Evolutionary conservation across 2,329 filamentous ascomycete genomes (phyloP).

Genomic region (Fusarium coffeatum): DNA sequence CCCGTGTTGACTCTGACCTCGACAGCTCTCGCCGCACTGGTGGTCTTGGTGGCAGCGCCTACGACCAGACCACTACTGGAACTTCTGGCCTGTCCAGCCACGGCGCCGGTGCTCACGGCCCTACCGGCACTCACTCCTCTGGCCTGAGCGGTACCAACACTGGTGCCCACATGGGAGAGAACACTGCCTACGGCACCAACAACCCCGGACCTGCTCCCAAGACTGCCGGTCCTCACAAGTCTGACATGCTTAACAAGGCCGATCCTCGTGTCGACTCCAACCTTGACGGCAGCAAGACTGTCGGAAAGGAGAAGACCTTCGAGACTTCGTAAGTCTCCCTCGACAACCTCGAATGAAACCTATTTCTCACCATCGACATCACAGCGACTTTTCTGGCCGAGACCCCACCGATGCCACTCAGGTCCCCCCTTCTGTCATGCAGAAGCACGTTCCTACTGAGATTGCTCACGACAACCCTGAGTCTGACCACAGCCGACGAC

Average conservation of each 20-base stretch:
- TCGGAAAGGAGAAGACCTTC: slow-evolving; percentile 64
- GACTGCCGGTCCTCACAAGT: slow-evolving; percentile 60
- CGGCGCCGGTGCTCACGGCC: slow-evolving; percentile 28
- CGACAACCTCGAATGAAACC: slow-evolving; percentile 4
- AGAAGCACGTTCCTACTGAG: slow-evolving; percentile 58
- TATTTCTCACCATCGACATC: slow-evolving; percentile 24
- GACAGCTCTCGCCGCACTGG: slow-evolving; percentile 48
- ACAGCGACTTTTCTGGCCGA: slow-evolving; percentile 42
- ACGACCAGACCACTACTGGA: slow-evolving; percentile 26
- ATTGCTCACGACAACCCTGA: slow-evolving; percentile 58
- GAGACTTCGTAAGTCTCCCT: slow-evolving; percentile 52
- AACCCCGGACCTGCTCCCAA: slow-evolving; percentile 46
- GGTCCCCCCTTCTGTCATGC: slow-evolving; percentile 66
- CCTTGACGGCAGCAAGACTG: slow-evolving; percentile 57
- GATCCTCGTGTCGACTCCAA: slow-evolving; percentile 67
- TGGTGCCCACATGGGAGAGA: slow-evolving; percentile 10
- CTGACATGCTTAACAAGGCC: slow-evolving; percentile 60
- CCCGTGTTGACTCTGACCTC: slow-evolving; percentile 65
- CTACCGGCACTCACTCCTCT: slow-evolving; percentile 28
- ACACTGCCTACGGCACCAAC: slow-evolving; percentile 50
- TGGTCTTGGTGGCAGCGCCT: slow-evolving; percentile 19
- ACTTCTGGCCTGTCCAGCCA: slow-evolving; percentile 25
- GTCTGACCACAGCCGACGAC: slow-evolving; percentile 59
- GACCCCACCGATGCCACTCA: slow-evolving; percentile 68
- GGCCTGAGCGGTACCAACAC: slow-evolving; percentile 1